Conservation (phyloP, 257 asterid species). For the Datura wrightii region DNA sequence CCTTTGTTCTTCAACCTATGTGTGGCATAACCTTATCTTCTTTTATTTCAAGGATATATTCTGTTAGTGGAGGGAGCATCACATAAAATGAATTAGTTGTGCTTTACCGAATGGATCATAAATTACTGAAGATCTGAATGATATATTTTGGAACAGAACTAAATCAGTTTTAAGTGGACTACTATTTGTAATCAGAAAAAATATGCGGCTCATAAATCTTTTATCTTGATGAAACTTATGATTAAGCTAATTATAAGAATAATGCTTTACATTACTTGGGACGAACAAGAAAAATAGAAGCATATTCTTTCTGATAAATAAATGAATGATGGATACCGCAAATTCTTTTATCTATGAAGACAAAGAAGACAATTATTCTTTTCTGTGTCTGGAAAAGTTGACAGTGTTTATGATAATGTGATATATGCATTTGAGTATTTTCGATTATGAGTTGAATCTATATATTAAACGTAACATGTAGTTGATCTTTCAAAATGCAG, state of each 20-base stretch:
- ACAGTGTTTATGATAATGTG: background rate
- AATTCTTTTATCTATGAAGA: background rate
- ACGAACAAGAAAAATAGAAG: background rate
- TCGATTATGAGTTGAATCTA: background rate
- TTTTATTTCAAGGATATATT: slow-evolving; percentile 15
- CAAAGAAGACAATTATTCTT: slow-evolving; percentile 10
- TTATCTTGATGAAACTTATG: slow-evolving; percentile 23
- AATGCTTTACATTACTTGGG: background rate
- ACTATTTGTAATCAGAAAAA: background rate
- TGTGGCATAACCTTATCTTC: background rate
- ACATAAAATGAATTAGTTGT: background rate
- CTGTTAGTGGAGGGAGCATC: background rate
- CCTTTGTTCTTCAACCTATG: background rate
- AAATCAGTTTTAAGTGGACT: background rate
- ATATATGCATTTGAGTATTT: background rate
- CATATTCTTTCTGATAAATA: background rate
- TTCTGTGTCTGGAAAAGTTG: background rate
- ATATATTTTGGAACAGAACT: slow-evolving; percentile 1
- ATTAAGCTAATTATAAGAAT: background rate
- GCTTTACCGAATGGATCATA: background rate
- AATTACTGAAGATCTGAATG: background rate
- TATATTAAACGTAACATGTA: background rate
- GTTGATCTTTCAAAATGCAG: slow-evolving; percentile 28
- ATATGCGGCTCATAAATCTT: background rate
- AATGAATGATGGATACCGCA: background rate